Evolutionary conservation across 1,139 yeast species (phyloP), one percentile per base, ranked within the genome.

Genomic region (Candida sp.): DNA sequence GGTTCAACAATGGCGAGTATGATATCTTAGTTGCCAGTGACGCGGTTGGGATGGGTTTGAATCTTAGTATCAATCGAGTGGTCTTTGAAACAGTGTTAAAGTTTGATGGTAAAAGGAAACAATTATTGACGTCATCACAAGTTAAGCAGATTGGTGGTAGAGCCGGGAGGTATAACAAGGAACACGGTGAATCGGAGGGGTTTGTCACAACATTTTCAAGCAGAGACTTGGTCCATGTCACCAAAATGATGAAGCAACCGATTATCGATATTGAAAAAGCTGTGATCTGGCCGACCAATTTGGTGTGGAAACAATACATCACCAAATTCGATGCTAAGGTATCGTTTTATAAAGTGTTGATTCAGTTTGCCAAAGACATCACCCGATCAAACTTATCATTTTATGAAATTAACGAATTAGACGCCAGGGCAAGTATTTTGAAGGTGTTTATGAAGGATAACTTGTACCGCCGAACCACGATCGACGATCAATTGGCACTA

Each of bases 11-110:
- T 21, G 95, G 95, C 3, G 77, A 78, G 38, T 85, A 82, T 49
- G 95, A 91, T 55, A 77, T 87, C 21, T 68, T 93, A 38, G 88
- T 93, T 4, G 98, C 99, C 0, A 87, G 97, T 1, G 99, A 93
- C 68, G 99, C 99, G 0, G 82, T 93, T 46, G 99, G 99, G 2
- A 93, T 93, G 98, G 99, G 99, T 0, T 73, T 93, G 43, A 93
- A 93, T 57, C 71, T 93, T 55, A 84, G 86, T 22, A 90, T 93
- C 51, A 81, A 83, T 48, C 69, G 99, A 45, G 79, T 93, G 12
- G 77, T 93, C 1, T 91, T 93, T 56, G 79, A 85, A 25, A 75
- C 84, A 0, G 70, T 79, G 22, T 63, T 61, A 41, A 95, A 93
- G 62, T 93, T 77, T 54, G 81, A 90, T 58, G 98, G 98, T 4